Base-by-base conservation (phyloP, 73 alveolate genomes). In the Paramecium octaurelia region DNA sequence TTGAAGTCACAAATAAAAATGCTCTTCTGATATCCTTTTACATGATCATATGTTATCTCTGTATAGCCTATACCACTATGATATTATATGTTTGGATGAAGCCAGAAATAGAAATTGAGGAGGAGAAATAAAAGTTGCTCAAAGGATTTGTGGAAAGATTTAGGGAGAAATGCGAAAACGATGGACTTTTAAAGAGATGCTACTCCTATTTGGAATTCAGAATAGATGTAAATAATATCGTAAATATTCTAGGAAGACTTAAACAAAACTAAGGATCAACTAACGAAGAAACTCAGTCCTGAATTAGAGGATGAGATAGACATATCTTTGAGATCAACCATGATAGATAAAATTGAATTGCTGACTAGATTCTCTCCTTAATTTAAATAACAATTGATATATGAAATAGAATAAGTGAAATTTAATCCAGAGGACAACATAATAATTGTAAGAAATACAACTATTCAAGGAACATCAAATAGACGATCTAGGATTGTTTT, bases 381-480 rank as follows among this genome's bases (percentile, higher is more conserved):
- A 21, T 46, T 80, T 10, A 80, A 80, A 35, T 31, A 48, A 46
- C 20, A 34, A 23, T 44, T 80, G 11, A 14, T 80, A 21, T 80
- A 80, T 46, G 46, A 42, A 42, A 31, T 80, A 23, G 91, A 80
- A 31, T 48, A 80, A 80, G 70, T 24, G 21, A 31, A 27, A 40
- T 80, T 44, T 80, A 80, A 80, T 48, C 91, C 91, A 18, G 91
- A 80, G 23, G 91, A 80, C 18, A 73, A 73, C 18, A 73, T 73
- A 4, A 40, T 73, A 29, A 36, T 36, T 21, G 87, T 73, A 73
- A 4, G 4, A 21, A n/a, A 2, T 18, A 0, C 11, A 11, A 6
- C 8, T 16, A 16, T 20, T 9, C n/a, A n/a, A 73, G 87, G 87
- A 73, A 73, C 57, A 40, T 73, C 12, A 73, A 73, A 20, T 80